Evolutionary conservation across 306 rosid species (phyloP).

Genomic region (Pterocarpus macrocarpus): DNA sequence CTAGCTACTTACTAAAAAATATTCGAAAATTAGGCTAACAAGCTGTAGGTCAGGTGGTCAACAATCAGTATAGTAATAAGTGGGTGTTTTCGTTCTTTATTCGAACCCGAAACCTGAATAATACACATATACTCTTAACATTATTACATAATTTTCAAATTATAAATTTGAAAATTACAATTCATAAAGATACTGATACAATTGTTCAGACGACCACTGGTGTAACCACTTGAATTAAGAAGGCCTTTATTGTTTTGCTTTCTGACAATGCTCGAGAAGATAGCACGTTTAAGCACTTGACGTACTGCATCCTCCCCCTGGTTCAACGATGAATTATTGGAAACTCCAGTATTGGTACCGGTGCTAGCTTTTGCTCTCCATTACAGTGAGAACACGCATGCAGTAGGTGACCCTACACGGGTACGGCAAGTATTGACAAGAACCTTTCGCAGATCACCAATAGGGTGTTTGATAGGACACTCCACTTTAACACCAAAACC

Average conservation of each 20-base stretch:
- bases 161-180: conserved; percentile 31
- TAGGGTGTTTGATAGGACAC: conserved; percentile 42
- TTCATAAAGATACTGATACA: conserved; percentile 15
- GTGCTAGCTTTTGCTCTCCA: background rate
- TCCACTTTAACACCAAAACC: conserved; percentile 36
- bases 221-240: conserved; percentile 45
- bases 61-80: background rate
- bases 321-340: background rate
- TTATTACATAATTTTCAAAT: too few species aligned
- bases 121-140: background rate
- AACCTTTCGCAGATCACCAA: conserved; percentile 34
- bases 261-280: conserved; percentile 17
- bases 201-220: conserved; percentile 41
- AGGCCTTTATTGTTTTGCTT: conserved; percentile 8
- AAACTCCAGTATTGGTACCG: conserved; percentile 14
- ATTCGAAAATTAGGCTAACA: background rate
- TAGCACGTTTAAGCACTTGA: conserved; percentile 20
- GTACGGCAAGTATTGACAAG: conserved; percentile 3
- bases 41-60: background rate
- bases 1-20: background rate
- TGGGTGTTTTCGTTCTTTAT: background rate
- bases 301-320: background rate
- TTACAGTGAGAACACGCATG: conserved; percentile 40
- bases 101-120: background rate
- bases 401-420: conserved; percentile 33